Conservation (phyloP, 2,329 filamentous ascomycete species). For the Venturia asperata region DNA sequence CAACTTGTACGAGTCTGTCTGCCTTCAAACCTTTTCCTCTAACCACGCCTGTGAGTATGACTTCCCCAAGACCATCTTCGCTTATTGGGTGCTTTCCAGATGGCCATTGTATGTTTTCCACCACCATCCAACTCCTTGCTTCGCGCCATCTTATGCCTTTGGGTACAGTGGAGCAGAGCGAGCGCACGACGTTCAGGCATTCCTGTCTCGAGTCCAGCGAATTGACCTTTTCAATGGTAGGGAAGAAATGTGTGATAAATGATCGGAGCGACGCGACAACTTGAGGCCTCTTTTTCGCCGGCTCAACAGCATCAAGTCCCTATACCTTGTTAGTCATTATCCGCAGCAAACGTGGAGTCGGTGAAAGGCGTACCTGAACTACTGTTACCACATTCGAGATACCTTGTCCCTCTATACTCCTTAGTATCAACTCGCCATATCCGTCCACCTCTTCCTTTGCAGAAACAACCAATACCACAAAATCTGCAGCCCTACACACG, state of each 20-base stretch:
- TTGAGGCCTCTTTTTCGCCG: slow-evolving; percentile 68
- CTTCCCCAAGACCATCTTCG: slow-evolving; percentile 49
- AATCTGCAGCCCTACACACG: slow-evolving; percentile 82
- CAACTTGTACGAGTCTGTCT: slow-evolving; percentile 81
- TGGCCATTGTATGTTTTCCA: slow-evolving; percentile 72
- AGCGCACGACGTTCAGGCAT: slow-evolving; percentile 81
- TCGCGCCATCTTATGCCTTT: slow-evolving; percentile 96
- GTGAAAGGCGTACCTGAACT: slow-evolving; percentile 49
- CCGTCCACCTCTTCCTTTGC: slow-evolving; percentile 77
- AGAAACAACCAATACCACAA: slow-evolving; percentile 79
- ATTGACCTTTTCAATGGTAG: slow-evolving; percentile 83
- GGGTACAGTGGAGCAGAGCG: slow-evolving; percentile 82
- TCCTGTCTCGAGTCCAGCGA: slow-evolving; percentile 84
- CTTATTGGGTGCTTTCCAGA: slow-evolving; percentile 38
- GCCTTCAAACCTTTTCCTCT: slow-evolving; percentile 82
- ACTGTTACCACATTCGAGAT: slow-evolving; percentile 86
- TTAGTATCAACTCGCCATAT: slow-evolving; percentile 75
- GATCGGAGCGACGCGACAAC: slow-evolving; percentile 79
- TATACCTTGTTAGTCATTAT: slow-evolving; percentile 20
- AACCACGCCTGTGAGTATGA: slow-evolving; percentile 75
- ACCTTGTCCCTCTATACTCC: slow-evolving; percentile 86
- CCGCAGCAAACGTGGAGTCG: not conserved
- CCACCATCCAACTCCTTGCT: slow-evolving; percentile 89
- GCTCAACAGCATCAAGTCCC: slow-evolving; percentile 68
- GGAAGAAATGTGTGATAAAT: slow-evolving; percentile 91